Evolutionary conservation across 2,329 filamentous ascomycete species (phyloP), one percentile per base, ranked within the genome.

Genomic region (Aspergillus pseudotamarii): DNA sequence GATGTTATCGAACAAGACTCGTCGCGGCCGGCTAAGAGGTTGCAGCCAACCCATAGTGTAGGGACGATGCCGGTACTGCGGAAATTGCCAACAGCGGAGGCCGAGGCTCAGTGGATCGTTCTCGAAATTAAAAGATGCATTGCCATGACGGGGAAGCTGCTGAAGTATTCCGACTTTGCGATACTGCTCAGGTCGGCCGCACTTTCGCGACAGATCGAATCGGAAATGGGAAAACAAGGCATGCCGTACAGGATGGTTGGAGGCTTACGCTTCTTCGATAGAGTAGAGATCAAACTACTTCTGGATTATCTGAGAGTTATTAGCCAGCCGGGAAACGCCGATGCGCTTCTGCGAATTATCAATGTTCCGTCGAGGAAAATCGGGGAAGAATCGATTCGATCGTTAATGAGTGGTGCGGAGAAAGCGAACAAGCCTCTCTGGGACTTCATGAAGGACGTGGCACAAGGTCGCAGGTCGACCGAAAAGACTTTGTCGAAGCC

Each of bases 211-310:
- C 88, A 92, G n/a, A 90, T 98, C 45, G 94, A 99, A 78, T 86
- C 89, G 26, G 90, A 90, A 3, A 82, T 98, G 46, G 92, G 91
- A 16, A 92, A 90, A 71, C 87, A 88, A 12, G 93, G 93, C 1
- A 88, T 98, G 46, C 86, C 93, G 0, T 99, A 98, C 77, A 89
- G 89, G 57, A 97, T 98, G 94, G 89, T 98, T 58, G 94, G 91
- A 71, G 94, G 95, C 2, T 87, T 88, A 66, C 91, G 92, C 63
- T 99, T 99, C 75, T 98, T 96, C 72, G 95, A 99, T 69, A 88
- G 95, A 58, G 86, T 88, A 3, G 94, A 99, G 75, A 90, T 98
- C 73, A 96, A 95, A 76, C 84, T 93, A 8, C 76, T 98, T 0
- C 79, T 98, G 4, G 93, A 97, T 74, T 98, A 99, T 74, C 82